Percentiles rank a stretch among this genome's conserved stretches.
phyloP scores from a whole-genome alignment of 1,139 yeast species.

The Yamadazyma taylorii region DNA sequence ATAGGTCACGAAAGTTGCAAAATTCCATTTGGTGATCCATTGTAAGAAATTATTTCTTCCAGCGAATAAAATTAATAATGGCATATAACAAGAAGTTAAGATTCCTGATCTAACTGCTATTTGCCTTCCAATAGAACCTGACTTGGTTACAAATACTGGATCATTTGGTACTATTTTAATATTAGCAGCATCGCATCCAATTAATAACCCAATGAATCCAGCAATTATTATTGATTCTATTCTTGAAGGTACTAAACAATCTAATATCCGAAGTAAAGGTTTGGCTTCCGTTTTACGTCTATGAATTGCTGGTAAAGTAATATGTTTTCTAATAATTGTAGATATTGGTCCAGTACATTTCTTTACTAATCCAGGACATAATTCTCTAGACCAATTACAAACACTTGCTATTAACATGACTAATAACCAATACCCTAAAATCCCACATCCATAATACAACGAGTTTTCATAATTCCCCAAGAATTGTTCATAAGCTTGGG shows the following conservation, averaged over 20 bases:
- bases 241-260: constrained; percentile 29
- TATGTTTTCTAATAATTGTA: constrained; percentile 27
- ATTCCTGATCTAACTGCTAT: constrained; percentile 36
- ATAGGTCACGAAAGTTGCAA: constrained; percentile 33
- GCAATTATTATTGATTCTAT: constrained; percentile 25
- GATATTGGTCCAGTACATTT: constrained; percentile 23
- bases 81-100: constrained; percentile 29
- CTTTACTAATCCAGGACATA: constrained; percentile 27
- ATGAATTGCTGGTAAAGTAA: constrained; percentile 33
- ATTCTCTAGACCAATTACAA: constrained; percentile 39
- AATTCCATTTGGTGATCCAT: constrained; percentile 43
- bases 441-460: constrained; percentile 48
- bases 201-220: constrained; percentile 45
- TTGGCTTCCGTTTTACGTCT: constrained; percentile 26
- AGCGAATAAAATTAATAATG: constrained; percentile 40
- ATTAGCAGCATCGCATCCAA: constrained; percentile 34
- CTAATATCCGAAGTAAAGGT: constrained; percentile 20
- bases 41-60: constrained; percentile 45
- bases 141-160: constrained; percentile 21
- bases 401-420: constrained; percentile 41
- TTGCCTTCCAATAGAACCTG: constrained; percentile 26
- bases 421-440: constrained; percentile 50
- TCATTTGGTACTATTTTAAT: constrained; percentile 23
- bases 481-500: constrained; percentile 26
- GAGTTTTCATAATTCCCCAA: constrained; percentile 40